These are phyloP conservation scores for Thymus mandschuricus DNA, from an alignment of 257 asterid species.

Conservation along the genomic window DNA sequence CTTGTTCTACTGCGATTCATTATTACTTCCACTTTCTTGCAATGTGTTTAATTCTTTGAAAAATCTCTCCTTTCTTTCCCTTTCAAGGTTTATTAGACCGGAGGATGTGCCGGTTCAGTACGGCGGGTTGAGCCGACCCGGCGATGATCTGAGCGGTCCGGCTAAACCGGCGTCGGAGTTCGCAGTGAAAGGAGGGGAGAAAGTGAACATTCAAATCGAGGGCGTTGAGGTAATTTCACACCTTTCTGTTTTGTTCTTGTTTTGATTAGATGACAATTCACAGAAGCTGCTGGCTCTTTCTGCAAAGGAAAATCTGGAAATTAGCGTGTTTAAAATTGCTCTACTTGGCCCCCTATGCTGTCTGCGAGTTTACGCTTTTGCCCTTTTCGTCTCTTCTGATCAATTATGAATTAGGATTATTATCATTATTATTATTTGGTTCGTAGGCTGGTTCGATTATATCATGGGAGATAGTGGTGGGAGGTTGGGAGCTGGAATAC, in stretches of 20 bases:
- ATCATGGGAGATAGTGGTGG: constrained; percentile 88
- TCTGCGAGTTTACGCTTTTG: constrained; percentile 4
- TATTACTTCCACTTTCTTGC: no score
- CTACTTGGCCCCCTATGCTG: constrained; percentile 19
- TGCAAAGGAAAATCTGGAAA: constrained; percentile 12
- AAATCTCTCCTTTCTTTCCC: not conserved
- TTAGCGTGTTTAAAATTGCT: constrained; percentile 16
- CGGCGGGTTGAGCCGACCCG: constrained; percentile 82
- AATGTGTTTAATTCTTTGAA: no score
- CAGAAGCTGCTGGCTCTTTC: constrained; percentile 4
- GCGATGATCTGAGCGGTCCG: constrained; percentile 59
- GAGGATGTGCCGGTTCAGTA: constrained; percentile 82
- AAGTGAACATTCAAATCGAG: constrained; percentile 89
- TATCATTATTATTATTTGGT: no score
- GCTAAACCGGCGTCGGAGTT: constrained; percentile 85
- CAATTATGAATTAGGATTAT: no score
- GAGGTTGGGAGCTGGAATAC: constrained; percentile 91
- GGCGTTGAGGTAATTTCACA: constrained; percentile 72
- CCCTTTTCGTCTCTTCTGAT: constrained; percentile 27
- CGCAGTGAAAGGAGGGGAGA: constrained; percentile 83
- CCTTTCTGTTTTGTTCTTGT: not conserved
- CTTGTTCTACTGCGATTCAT: not conserved
- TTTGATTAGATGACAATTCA: not conserved
- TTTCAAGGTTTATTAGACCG: constrained; percentile 69
- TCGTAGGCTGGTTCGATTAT: constrained; percentile 71